Percentiles rank a stretch among this genome's conserved stretches.
These are phyloP conservation scores for Boeremia lycopersici DNA, from an alignment of 2,329 filamentous ascomycete species.

Conservation along the genomic window DNA sequence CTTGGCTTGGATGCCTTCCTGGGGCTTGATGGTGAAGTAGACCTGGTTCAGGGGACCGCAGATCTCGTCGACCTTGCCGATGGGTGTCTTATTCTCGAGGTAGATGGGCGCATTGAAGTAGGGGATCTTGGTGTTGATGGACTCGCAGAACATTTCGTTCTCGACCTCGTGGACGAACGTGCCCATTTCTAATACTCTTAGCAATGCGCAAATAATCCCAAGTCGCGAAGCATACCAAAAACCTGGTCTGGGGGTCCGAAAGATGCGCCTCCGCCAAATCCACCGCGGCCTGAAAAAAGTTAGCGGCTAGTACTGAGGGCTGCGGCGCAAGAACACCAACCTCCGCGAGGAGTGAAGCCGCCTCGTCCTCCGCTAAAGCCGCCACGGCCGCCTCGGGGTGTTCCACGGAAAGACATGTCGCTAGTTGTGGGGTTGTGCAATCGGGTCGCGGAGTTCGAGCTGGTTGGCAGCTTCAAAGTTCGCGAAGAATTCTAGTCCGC, in stretches of 20 bases:
- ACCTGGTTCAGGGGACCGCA: slow-evolving; percentile 97
- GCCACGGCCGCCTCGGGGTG: slow-evolving; percentile 46
- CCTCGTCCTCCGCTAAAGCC: slow-evolving; percentile 58
- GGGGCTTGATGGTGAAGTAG: slow-evolving; percentile 97
- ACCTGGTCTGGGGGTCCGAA: slow-evolving; percentile 54
- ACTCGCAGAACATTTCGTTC: slow-evolving; percentile 97
- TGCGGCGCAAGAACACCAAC: slow-evolving; percentile 37
- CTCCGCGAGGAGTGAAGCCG: slow-evolving; percentile 58
- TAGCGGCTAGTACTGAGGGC: slow-evolving; percentile 36
- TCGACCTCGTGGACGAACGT: slow-evolving; percentile 93
- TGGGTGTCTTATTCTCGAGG: slow-evolving; percentile 95
- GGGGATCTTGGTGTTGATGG: slow-evolving; percentile 91
- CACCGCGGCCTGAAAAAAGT: slow-evolving; percentile 44
- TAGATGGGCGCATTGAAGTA: slow-evolving; percentile 99
- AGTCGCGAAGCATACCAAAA: slow-evolving; percentile 40
- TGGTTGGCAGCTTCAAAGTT: slow-evolving; percentile 24
- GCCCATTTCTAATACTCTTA: slow-evolving; percentile 76
- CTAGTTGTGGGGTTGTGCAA: slow-evolving; percentile 31
- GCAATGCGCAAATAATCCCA: slow-evolving; percentile 9
- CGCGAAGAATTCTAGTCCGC: slow-evolving; percentile 35
- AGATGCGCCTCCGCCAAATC: slow-evolving; percentile 43
- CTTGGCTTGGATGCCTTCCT: slow-evolving; percentile 91
- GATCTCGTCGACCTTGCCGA: slow-evolving; percentile 98
- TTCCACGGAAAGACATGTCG: slow-evolving; percentile 68
- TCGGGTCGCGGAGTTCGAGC: slow-evolving; percentile 35